Evolutionary conservation across 2,329 filamentous ascomycete species (phyloP).

Genomic region (Monilinia fructicola): DNA sequence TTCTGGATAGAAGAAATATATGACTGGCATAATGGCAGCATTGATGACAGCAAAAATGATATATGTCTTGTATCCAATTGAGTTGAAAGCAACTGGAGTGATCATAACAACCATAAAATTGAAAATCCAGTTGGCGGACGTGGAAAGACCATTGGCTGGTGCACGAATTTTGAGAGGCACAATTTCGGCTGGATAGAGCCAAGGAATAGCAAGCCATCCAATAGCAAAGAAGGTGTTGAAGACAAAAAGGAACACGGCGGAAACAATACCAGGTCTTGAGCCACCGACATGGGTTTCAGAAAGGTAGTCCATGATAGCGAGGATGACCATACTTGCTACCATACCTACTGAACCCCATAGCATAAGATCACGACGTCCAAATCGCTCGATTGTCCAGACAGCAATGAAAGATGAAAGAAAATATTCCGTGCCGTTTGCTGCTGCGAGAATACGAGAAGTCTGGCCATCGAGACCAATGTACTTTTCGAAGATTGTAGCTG

Average conservation of each 20-base stretch:
- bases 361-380: constrained; percentile 70
- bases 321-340: constrained; percentile 58
- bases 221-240: constrained; percentile 55
- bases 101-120: constrained; percentile 47
- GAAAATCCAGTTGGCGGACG: constrained; percentile 50
- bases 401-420: constrained; percentile 36
- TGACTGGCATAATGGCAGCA: constrained; percentile 41
- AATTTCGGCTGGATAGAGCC: constrained; percentile 58
- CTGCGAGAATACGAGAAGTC: constrained; percentile 55
- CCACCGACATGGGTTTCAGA: constrained; percentile 33
- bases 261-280: constrained; percentile 27
- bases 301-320: constrained; percentile 44
- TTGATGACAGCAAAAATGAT: constrained; percentile 53
- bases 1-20: constrained; percentile 53
- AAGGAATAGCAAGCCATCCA: constrained; percentile 46
- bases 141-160: constrained; percentile 56
- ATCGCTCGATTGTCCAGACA: constrained; percentile 50
- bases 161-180: constrained; percentile 53
- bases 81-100: constrained; percentile 45
- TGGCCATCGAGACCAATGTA: constrained; percentile 48
- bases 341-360: constrained; percentile 65
- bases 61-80: constrained; percentile 61
- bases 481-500: constrained; percentile 52
- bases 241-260: constrained; percentile 45
- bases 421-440: constrained; percentile 44